Base-by-base conservation (phyloP, 768 basidiomycete genomes). In the Amanita phalloides region DNA sequence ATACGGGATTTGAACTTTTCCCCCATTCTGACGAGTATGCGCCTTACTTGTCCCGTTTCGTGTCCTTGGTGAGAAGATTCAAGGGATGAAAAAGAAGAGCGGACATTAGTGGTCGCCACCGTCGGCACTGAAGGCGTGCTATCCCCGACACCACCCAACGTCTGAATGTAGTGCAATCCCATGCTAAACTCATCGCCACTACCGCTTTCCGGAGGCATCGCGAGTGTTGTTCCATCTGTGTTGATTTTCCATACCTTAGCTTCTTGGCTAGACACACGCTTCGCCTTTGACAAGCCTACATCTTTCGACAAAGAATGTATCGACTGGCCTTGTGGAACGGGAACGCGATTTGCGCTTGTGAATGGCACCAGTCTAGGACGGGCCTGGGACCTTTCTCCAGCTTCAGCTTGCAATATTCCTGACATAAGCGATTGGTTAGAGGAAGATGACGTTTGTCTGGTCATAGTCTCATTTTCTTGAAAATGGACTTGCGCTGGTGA, bases 291-390 rank as follows among this genome's bases (percentile, higher is more conserved):
- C 66, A 55, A 57, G 35, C 57, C 56, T 32, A 58, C 60, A 37
- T 61, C 55, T 48, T 59, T 59, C 8, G 55, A 56, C 14, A 61
- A 64, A 32, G 59, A 58, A 36, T 68, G 57, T 33, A 60, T 55
- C 49, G 73, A 58, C 54, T 75, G 60, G 56, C 73, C 57, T 56
- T 74, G 71, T 21, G 84, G 81, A 1, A 78, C 71, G 17, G 84
- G 84, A 23, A 84, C 82, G 17, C 82, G 79, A 17, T 75, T 73
- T 13, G 81, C 79, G 55, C 77, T 78, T 6, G 81, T 85, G 61
- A 89, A 87, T 25, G 82, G 85, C 32, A 86, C 82, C 28, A 88
- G 64, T 30, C 83, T 76, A 32, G 85, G 82, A 11, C 76, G 74
- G 11, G 70, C 23, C 20, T 36, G 32, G 14, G 13, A 9, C 13